These are phyloP conservation scores for Populus deltoides DNA, from an alignment of 345 rosid species.

Conservation along the genomic window DNA sequence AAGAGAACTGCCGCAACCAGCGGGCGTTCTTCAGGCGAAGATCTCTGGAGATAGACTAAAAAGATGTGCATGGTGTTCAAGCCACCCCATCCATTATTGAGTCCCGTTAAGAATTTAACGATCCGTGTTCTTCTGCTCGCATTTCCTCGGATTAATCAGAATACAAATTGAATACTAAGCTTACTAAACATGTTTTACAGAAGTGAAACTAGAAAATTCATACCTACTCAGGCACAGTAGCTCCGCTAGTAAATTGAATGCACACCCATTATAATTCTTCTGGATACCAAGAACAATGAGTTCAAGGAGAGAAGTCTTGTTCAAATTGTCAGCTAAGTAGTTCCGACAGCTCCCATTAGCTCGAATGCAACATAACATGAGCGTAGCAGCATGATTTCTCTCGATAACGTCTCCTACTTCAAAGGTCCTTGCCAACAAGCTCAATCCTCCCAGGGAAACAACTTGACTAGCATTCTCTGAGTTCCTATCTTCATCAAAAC, in stretches of 20 bases:
- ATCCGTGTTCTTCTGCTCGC: conserved; percentile 42
- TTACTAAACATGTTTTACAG: neutral
- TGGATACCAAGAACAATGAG: conserved; percentile 40
- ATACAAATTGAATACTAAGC: neutral
- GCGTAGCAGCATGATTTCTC: conserved; percentile 37
- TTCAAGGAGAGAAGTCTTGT: conserved; percentile 48
- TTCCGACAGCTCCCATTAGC: conserved; percentile 47
- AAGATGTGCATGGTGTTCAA: conserved; percentile 55
- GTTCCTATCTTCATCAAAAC: conserved; percentile 57
- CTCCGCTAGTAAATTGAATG: conserved; percentile 40
- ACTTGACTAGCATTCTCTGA: conserved; percentile 55
- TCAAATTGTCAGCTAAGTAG: conserved; percentile 49
- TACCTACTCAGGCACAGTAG: conserved; percentile 54
- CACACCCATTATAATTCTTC: conserved; percentile 19
- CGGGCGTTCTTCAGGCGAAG: conserved; percentile 49
- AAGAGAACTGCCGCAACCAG: conserved; percentile 48
- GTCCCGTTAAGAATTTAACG: conserved; percentile 30
- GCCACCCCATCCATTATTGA: conserved; percentile 44
- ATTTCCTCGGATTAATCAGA: conserved; percentile 9
- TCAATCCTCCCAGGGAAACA: conserved; percentile 52
- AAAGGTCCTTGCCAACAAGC: conserved; percentile 31
- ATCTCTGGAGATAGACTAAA: conserved; percentile 42
- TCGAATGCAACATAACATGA: conserved; percentile 42
- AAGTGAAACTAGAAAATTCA: neutral
- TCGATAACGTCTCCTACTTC: conserved; percentile 35